Base-by-base conservation (phyloP, 2,329 filamentous ascomycete species). In the Colletotrichum coccodes region DNA sequence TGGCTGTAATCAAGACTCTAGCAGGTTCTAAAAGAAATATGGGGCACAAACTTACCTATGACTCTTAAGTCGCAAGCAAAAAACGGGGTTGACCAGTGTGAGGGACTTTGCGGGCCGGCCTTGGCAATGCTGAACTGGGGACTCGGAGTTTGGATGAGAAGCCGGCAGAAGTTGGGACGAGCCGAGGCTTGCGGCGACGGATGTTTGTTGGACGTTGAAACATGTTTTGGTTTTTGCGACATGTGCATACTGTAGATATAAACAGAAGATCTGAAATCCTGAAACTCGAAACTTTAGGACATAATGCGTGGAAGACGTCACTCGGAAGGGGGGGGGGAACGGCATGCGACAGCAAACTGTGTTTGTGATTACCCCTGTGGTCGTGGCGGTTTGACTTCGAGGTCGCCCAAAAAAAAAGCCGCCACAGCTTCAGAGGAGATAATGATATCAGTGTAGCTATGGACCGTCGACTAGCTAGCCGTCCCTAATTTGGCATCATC, bases 401-500 rank as follows among this genome's bases (percentile, higher is more conserved):
- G 14, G 40, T 26, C 38, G 47, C 30, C 42, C 56, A 26, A 36
- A 28, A 47, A 23, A 21, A 28, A 26, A 60, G 34, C 60, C 38
- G 38, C 46, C 60, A 61, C 34, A 42, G 42, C 26, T 61, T 56
- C 9, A 56, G 61, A 46, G 47, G 32, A 50, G 28, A 50, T 32
- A 56, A 60, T 60, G 61, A 65, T 64, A 60, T 68, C 28, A 46
- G 44, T 60, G 49, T 66, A 66, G 62, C 66, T 65, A 69, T 66
- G 49, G 66, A 56, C 44, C 66, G 54, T 66, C 61, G 61, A 66
- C 66, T 69, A 66, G 66, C 66, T 69, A 69, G 68, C 68, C 64
- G 68, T 57, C 63, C 66, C 34, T 58, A 7, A 63, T 63, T 47
- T 59, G 68, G 63, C 68, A 60, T 68, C 64, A 64, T 68, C 64